Conservation (phyloP, 805 yeast species). For the Sugiyamaella valdiviana region DNA sequence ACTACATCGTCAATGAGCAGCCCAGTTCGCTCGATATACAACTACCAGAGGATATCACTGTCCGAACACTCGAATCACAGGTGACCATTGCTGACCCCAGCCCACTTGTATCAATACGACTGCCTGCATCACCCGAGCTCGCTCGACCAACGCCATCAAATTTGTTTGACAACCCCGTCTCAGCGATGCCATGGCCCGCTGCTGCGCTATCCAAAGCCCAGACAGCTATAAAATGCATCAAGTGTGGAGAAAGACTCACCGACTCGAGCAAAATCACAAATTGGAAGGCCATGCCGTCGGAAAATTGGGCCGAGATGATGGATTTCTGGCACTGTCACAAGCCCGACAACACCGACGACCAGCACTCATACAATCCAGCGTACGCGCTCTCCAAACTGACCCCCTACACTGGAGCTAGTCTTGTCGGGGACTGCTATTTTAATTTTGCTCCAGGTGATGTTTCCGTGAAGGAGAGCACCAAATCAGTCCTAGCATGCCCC, state of each 20-base stretch:
- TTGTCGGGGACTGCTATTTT: slow-evolving; percentile 56
- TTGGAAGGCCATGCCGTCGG: slow-evolving; percentile 73
- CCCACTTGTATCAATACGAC: slow-evolving; percentile 13
- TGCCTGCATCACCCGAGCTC: slow-evolving; percentile 20
- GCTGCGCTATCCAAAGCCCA: not conserved
- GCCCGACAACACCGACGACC: slow-evolving; percentile 24
- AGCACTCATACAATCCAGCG: slow-evolving; percentile 14
- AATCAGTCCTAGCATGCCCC: slow-evolving; percentile 7
- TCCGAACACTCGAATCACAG: slow-evolving; percentile 4
- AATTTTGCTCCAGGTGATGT: slow-evolving; percentile 32
- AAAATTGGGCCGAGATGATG: slow-evolving; percentile 90
- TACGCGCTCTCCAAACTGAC: slow-evolving; percentile 25
- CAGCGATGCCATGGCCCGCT: slow-evolving; percentile 19
- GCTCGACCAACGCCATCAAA: not conserved
- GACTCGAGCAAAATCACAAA: slow-evolving; percentile 5
- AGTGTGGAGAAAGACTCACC: slow-evolving; percentile 4
- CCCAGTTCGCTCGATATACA: not conserved
- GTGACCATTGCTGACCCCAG: slow-evolving; percentile 3
- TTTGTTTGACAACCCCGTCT: slow-evolving; percentile 7
- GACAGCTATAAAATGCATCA: slow-evolving; percentile 2
- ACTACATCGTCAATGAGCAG: not conserved
- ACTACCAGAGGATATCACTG: slow-evolving; percentile 17
- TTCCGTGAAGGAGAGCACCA: not conserved
- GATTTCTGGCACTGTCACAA: slow-evolving; percentile 96
- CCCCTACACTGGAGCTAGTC: slow-evolving; percentile 39